Evolutionary conservation across 2,329 filamentous ascomycete species (phyloP), one percentile per base, ranked within the genome.

Genomic region (Drechslerella coelobrocha): DNA sequence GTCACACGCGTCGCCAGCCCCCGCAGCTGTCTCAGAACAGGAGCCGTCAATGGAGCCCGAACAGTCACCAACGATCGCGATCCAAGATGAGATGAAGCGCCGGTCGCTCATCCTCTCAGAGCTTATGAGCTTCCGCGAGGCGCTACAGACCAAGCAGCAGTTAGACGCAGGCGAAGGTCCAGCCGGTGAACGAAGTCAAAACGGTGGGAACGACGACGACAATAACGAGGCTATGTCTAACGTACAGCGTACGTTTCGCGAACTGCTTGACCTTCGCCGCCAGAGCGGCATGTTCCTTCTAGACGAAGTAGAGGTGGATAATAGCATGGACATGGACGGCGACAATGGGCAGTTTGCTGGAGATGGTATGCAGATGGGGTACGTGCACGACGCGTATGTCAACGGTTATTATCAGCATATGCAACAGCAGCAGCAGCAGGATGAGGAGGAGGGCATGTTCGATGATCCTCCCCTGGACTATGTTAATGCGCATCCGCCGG

Each of bases 1-100:
- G 21, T 5, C 31, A 19, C 45, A 23, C 45, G 9, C 34, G 14
- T 24, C 56, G 24, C 4, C 31, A 12, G 9, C n/a, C 21, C n/a
- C 31, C 12, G 17, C n/a, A 39, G 27, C 23, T 29, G 27, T 45
- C 41, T 8, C 8, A 45, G 41, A 17, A 26, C 21, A 26, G 37
- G 47, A 55, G n/a, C 43, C 31, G 29, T 37, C 21, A 41, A 9
- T 19, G n/a, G 51, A 50, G 19, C 3, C 52, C 23, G n/a, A 60
- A 23, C 45, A 63, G 27, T 17, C 57, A 1, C 52, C 53, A 14
- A 62, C 59, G 14, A 71, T 71, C 4, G 59, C 59, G 14, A 71
- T 71, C 4, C 66, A 71, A 55, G 59, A 63, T 9, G 66, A 71
- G 21, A 71, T 71, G 66, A 71, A 71, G 55, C 66, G 66, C 1